A percentile compares a stretch with the other conserved stretches of the same genome.
Evolutionary conservation across 495 filamentous ascomycete genomes (phyloP).

Genomic region (Venustampulla echinocandica): DNA sequence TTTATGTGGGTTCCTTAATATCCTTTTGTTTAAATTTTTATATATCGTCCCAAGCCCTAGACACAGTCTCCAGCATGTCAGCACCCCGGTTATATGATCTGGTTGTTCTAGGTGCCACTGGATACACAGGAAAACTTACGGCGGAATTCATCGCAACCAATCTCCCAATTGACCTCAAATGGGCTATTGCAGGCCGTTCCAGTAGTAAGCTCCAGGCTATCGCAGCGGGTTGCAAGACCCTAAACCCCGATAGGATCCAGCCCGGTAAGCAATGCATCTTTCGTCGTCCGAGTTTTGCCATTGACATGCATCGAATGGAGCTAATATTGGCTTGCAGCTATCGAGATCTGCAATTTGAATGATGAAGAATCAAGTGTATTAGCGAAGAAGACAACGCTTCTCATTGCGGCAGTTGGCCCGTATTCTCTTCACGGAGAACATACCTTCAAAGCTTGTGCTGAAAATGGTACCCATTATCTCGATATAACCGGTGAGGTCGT

Average conservation of each 20-base stretch:
- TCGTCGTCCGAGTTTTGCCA: background rate
- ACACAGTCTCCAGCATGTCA: conserved; percentile 13
- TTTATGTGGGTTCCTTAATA: too few relatives aligned
- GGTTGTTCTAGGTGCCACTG: conserved; percentile 73
- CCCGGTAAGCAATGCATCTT: conserved; percentile 42
- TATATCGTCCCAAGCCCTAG: too few relatives aligned
- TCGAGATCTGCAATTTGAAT: conserved; percentile 57
- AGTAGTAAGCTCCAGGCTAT: conserved; percentile 59
- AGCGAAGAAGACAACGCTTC: conserved; percentile 62
- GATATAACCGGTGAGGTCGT: conserved; percentile 84
- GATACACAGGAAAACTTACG: conserved; percentile 76
- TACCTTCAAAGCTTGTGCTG: conserved; percentile 82
- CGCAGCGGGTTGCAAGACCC: conserved; percentile 50
- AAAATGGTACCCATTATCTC: conserved; percentile 82
- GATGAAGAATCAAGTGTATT: conserved; percentile 54
- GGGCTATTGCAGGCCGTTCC: conserved; percentile 85
- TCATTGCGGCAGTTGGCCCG: conserved; percentile 82
- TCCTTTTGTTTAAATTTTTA: too few relatives aligned
- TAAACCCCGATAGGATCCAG: conserved; percentile 61
- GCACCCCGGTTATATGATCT: conserved; percentile 64
- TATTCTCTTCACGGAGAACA: conserved; percentile 70
- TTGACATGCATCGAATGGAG: conserved; percentile 6
- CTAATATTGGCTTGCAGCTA: conserved; percentile 30
- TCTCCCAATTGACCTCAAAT: conserved; percentile 73
- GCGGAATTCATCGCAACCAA: conserved; percentile 67